These are phyloP conservation scores for Arthrobotrys musiformis DNA, from an alignment of 2,329 filamentous ascomycete species.

Conservation along the genomic window DNA sequence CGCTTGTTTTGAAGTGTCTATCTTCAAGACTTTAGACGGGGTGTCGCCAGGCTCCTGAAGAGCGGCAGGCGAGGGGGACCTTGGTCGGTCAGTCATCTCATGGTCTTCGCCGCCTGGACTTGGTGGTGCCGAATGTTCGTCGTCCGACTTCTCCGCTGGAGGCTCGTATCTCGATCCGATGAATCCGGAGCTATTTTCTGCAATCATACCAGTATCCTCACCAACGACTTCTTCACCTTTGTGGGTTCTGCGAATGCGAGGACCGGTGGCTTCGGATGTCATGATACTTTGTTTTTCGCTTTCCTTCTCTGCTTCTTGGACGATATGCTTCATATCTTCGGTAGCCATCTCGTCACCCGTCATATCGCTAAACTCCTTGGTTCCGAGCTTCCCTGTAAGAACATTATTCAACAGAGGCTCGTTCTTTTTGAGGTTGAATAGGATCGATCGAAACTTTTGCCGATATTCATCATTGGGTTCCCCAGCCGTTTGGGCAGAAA, in stretches of 20 bases:
- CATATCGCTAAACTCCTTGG: conserved; percentile 86
- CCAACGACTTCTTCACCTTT: conserved; percentile 94
- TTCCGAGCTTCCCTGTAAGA: conserved; percentile 76
- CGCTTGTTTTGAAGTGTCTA: conserved; percentile 57
- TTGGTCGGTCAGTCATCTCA: conserved; percentile 55
- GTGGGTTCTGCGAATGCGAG: conserved; percentile 86
- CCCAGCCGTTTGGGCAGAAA: conserved; percentile 65
- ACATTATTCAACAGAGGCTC: conserved; percentile 78
- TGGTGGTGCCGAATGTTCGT: conserved; percentile 60
- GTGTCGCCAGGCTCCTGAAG: conserved; percentile 59
- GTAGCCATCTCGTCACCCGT: conserved; percentile 89
- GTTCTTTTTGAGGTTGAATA: conserved; percentile 91
- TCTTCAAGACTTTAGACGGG: conserved; percentile 58
- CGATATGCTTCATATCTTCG: conserved; percentile 83
- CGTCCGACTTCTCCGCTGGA: conserved; percentile 62
- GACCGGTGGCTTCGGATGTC: conserved; percentile 77
- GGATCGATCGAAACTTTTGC: conserved; percentile 77
- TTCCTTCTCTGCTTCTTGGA: conserved; percentile 78
- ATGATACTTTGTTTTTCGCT: conserved; percentile 87
- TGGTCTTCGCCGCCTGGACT: conserved; percentile 59
- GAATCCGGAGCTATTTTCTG: conserved; percentile 65
- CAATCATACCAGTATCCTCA: conserved; percentile 70
- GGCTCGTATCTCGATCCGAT: conserved; percentile 61
- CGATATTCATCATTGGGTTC: conserved; percentile 70
- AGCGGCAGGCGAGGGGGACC: conserved; percentile 44